Percentiles rank a stretch among this genome's conserved stretches.
Evolutionary conservation across 306 rosid genomes (phyloP).

Genomic region (Styphnolobium japonicum): DNA sequence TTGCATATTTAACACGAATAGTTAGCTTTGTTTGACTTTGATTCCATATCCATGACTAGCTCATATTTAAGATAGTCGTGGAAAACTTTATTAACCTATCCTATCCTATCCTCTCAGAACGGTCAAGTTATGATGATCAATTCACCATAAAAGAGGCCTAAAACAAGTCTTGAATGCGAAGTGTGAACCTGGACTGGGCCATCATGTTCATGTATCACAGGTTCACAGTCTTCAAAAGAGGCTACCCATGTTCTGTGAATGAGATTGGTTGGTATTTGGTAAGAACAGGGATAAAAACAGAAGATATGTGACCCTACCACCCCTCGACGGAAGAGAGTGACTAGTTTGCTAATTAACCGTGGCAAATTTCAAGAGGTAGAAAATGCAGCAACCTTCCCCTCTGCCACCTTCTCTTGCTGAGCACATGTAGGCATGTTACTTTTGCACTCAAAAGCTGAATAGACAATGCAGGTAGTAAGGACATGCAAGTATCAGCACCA

Average conservation of each 20-base stretch:
- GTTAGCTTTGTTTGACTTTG: conserved; percentile 11
- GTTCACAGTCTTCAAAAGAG: conserved; percentile 30
- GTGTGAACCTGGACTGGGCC: conserved; percentile 26
- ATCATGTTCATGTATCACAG: not conserved
- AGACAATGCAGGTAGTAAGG: conserved; percentile 11
- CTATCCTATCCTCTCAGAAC: not conserved
- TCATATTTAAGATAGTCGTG: not conserved
- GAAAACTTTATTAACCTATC: conserved; percentile 8
- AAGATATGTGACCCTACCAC: conserved; percentile 39
- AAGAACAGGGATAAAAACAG: conserved; percentile 21
- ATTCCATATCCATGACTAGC: not conserved
- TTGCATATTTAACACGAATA: not conserved
- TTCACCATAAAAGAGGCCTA: not conserved
- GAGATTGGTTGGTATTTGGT: conserved; percentile 28
- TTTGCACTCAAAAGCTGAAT: conserved; percentile 26
- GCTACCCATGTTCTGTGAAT: conserved; percentile 60
- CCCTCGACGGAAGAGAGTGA: conserved; percentile 6
- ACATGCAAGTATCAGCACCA: conserved; percentile 25
- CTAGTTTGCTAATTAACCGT: not conserved
- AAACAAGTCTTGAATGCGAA: conserved; percentile 22
- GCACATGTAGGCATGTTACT: conserved; percentile 48
- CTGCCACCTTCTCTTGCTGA: conserved; percentile 14
- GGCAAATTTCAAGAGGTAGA: conserved; percentile 16
- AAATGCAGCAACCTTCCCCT: conserved; percentile 16
- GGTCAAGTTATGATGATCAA: not conserved